phyloP scores from a whole-genome alignment of 2,329 filamentous ascomycete genomes.

The Fusarium piperis region DNA sequence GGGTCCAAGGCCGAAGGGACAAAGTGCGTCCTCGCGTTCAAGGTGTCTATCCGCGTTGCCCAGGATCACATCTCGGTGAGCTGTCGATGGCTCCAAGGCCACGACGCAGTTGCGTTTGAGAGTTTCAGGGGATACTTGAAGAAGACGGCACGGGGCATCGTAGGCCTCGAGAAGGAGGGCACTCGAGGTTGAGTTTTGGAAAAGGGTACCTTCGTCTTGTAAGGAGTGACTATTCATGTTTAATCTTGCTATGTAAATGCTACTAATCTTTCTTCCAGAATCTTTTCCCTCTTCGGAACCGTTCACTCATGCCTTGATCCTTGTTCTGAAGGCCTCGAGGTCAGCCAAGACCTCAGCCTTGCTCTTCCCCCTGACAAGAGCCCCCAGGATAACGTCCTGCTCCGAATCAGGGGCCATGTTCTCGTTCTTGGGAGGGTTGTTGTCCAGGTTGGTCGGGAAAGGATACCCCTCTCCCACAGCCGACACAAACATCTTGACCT shows the following conservation, averaged over 20 bases:
- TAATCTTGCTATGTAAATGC: neutral
- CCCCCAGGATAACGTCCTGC: slow-evolving; percentile 60
- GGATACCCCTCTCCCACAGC: slow-evolving; percentile 68
- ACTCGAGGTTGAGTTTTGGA: neutral
- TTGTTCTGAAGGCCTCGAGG: slow-evolving; percentile 42
- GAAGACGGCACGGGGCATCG: slow-evolving; percentile 40
- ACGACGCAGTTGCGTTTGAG: slow-evolving; percentile 79
- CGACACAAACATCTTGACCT: slow-evolving; percentile 57
- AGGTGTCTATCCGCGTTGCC: slow-evolving; percentile 58
- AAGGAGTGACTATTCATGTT: neutral
- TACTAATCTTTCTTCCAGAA: neutral
- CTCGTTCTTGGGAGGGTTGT: slow-evolving; percentile 61
- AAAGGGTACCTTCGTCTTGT: no score
- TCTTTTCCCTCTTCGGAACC: neutral
- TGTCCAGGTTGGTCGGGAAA: slow-evolving; percentile 70
- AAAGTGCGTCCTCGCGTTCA: slow-evolving; percentile 66
- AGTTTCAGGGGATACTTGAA: slow-evolving; percentile 87
- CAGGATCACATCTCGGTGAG: slow-evolving; percentile 56
- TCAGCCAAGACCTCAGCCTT: slow-evolving; percentile 52
- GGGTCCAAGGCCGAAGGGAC: slow-evolving; percentile 31
- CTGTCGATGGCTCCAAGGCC: slow-evolving; percentile 75
- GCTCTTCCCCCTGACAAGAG: slow-evolving; percentile 53
- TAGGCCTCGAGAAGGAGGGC: neutral
- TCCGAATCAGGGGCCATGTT: slow-evolving; percentile 70
- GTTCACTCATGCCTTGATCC: slow-evolving; percentile 20